Evolutionary conservation across 2,329 filamentous ascomycete genomes (phyloP).

Genomic region (Aspergillus japonicus): DNA sequence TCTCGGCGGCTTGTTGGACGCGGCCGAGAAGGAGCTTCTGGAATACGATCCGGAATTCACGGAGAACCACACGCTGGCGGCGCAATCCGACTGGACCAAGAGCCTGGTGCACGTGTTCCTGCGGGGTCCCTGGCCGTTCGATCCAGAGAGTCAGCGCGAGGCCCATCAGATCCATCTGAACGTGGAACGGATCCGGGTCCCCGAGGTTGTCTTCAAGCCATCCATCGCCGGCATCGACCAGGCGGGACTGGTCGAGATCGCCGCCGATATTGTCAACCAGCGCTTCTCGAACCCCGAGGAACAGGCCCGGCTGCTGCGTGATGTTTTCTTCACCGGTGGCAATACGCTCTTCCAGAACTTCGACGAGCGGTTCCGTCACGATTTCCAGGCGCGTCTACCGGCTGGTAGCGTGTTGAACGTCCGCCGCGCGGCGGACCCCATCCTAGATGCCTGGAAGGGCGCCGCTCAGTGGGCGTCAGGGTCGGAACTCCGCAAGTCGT

Average conservation of each 20-base stretch:
- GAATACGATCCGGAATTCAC: conserved; percentile 84
- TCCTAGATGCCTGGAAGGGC: conserved; percentile 90
- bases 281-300: conserved; percentile 61
- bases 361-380: conserved; percentile 73
- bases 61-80: conserved; percentile 87
- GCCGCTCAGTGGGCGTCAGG: conserved; percentile 76
- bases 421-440: conserved; percentile 69
- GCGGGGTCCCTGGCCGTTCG: conserved; percentile 82
- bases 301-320: conserved; percentile 70
- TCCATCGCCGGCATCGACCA: conserved; percentile 91
- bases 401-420: conserved; percentile 66
- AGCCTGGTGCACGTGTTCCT: conserved; percentile 85
- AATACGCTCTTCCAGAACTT: conserved; percentile 84
- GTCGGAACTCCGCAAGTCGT: conserved; percentile 60
- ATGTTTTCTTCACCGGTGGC: conserved; percentile 94
- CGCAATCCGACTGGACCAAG: conserved; percentile 93
- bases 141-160: conserved; percentile 75
- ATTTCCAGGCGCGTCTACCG: conserved; percentile 71
- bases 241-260: conserved; percentile 88
- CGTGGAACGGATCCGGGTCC: conserved; percentile 90
- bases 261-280: conserved; percentile 82
- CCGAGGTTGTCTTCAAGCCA: conserved; percentile 90
- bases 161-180: conserved; percentile 91
- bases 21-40: conserved; percentile 79
- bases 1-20: conserved; percentile 68